Base-by-base conservation (phyloP, 1,284 basidiomycete genomes). In the Quambalaria eucalypti region DNA sequence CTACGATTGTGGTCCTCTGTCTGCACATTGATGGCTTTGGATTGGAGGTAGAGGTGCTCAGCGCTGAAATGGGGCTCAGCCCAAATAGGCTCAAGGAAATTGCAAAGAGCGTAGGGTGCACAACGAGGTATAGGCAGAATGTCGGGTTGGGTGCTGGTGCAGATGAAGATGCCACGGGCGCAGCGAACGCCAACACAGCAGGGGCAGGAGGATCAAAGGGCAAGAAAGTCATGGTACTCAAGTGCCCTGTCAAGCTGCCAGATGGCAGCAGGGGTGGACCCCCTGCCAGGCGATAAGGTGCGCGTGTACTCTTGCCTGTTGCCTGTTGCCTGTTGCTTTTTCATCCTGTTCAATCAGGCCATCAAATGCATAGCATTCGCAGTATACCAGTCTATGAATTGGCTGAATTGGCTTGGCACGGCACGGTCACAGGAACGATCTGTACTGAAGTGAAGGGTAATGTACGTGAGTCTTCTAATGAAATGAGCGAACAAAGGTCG, bases 1-100 rank as follows among this genome's bases (percentile, higher is more conserved):
- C 71, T 0, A 60, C 65, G 55, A 62, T 71, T 50, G 62, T 68
- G 46, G 72, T 69, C 16, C 54, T 74, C 1, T 62, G 59, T 0
- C 58, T 74, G 39, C 69, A 74, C 38, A 49, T 73, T 40, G 71
- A 74, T 44, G 61, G 66, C 47, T 74, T 71, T 52, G 55, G 61
- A 10, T 57, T 74, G 47, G 66, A 68, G 16, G 52, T 63, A 12
- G 52, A 63, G 28, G 39, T 47, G 6, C 23, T 66, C 2, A 53
- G 64, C 2, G 50, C 48, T 25, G 63, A 64, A 12, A 48, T 68
- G 7, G 39, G 51, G 16, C 28, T 68, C 14, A 49, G 48, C 8
- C 39, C 53, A 9, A 9, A 25, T 49, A 61, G 54, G 36, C 26
- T 59, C 26, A 29, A 28, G 4, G 60, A 62, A 12, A 48, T 56